Percentiles rank a stretch among this genome's conserved stretches.
These are phyloP conservation scores for Flaveria robusta DNA, from an alignment of 129 eudicot genomes.

Conservation along the genomic window DNA sequence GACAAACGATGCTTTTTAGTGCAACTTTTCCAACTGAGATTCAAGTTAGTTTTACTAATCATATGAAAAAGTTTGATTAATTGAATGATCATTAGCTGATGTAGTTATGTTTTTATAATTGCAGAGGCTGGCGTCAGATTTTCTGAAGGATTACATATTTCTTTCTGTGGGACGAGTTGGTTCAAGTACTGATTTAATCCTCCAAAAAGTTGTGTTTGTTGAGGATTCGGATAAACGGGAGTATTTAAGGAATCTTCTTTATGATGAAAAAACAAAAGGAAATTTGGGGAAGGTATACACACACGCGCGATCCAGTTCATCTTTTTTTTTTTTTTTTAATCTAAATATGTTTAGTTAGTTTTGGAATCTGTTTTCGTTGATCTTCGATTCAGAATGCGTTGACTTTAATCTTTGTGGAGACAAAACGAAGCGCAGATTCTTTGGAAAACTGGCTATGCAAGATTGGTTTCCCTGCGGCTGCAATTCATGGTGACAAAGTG, in stretches of 20 bases:
- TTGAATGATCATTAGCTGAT: not conserved
- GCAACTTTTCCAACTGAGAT: slow-evolving; percentile 83
- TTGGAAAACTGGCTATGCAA: slow-evolving; percentile 54
- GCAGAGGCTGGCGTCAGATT: slow-evolving; percentile 80
- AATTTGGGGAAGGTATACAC: slow-evolving; percentile 47
- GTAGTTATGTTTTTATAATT: not conserved
- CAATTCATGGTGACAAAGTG: slow-evolving; percentile 83
- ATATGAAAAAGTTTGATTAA: not conserved
- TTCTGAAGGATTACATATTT: slow-evolving; percentile 67
- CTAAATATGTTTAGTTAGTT: not conserved
- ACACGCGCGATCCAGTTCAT: not conserved
- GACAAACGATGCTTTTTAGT: slow-evolving; percentile 89
- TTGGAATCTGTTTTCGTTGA: not conserved
- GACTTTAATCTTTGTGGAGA: slow-evolving; percentile 74
- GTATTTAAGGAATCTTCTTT: slow-evolving; percentile 48
- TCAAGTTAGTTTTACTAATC: slow-evolving; percentile 48
- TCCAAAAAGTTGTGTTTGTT: slow-evolving; percentile 63
- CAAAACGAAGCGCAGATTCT: slow-evolving; percentile 64
- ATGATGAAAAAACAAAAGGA: slow-evolving; percentile 46
- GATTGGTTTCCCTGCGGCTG: slow-evolving; percentile 57
- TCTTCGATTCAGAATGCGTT: slow-evolving; percentile 46
- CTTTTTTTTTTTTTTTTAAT: not conserved
- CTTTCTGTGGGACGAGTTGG: slow-evolving; percentile 77
- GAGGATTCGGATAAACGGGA: slow-evolving; percentile 52
- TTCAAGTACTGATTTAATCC: slow-evolving; percentile 70